Evolutionary conservation across 2,329 filamentous ascomycete species (phyloP).

Genomic region (Nothophoma quercina): DNA sequence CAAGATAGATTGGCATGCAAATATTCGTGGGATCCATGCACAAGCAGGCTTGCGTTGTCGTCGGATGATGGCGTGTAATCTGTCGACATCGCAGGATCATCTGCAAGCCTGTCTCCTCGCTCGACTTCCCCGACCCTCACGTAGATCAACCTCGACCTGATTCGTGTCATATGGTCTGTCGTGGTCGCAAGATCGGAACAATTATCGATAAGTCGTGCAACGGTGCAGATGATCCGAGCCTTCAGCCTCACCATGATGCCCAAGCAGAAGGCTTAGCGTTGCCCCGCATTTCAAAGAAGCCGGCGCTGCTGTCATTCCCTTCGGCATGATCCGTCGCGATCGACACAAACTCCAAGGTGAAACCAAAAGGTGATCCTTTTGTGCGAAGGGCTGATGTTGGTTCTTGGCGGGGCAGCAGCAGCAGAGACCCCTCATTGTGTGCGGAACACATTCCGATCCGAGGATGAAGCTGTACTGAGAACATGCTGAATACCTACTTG

Average conservation of each 20-base stretch:
- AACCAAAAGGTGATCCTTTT: neutral
- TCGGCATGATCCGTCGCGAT: neutral
- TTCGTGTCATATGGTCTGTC: too few species aligned
- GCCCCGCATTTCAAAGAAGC: neutral
- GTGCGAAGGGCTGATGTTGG: conserved; percentile 1
- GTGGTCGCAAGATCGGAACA: too few species aligned
- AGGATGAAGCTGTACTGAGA: neutral
- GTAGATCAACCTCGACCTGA: too few species aligned
- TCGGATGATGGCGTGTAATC: too few species aligned
- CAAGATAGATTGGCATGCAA: too few species aligned
- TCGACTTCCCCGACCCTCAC: too few species aligned
- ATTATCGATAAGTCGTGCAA: too few species aligned
- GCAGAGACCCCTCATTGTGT: neutral
- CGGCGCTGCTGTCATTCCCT: neutral
- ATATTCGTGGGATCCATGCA: too few species aligned
- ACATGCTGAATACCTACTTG: neutral
- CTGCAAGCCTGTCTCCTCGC: too few species aligned
- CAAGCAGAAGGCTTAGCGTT: neutral
- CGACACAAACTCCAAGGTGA: neutral
- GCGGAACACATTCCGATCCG: neutral
- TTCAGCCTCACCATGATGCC: neutral
- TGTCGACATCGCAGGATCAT: too few species aligned
- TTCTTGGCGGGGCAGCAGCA: neutral
- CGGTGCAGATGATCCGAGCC: too few species aligned
- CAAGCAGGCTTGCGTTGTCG: too few species aligned